Conservation (phyloP, 176 grass and related monocot genomes). For the Cenchrus americanus region DNA sequence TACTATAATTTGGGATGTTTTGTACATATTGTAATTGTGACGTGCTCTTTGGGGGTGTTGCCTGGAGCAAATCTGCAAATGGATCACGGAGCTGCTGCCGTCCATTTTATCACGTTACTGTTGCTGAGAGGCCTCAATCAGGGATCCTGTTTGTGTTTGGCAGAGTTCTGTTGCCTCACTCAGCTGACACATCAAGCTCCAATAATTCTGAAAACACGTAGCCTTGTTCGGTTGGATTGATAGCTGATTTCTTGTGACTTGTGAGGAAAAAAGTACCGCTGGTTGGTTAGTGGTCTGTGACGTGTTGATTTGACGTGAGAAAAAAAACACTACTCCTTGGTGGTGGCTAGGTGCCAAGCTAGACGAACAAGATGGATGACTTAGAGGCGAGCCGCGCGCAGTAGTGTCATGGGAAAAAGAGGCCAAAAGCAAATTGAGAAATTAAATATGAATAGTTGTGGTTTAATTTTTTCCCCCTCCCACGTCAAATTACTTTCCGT, state of each 20-base stretch:
- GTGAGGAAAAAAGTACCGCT: too few relatives aligned
- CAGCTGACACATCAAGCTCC: neutral
- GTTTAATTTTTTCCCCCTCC: neutral
- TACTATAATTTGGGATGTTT: neutral
- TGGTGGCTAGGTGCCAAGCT: too few relatives aligned
- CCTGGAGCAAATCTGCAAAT: neutral
- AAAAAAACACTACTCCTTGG: too few relatives aligned
- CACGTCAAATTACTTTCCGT: neutral
- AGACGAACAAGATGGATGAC: too few relatives aligned
- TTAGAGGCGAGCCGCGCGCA: neutral
- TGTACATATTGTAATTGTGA: neutral
- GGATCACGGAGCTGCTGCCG: neutral
- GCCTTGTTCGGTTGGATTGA: too few relatives aligned
- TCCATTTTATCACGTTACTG: neutral
- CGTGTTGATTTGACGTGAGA: too few relatives aligned
- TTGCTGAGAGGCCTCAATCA: neutral
- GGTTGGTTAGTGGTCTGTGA: too few relatives aligned
- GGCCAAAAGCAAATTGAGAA: neutral
- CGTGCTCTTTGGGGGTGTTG: neutral
- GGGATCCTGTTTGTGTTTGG: neutral
- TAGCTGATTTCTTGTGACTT: too few relatives aligned
- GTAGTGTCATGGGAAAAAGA: neutral
- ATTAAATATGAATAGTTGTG: neutral
- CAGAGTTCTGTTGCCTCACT: too few relatives aligned
- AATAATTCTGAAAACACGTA: neutral